phyloP scores from a whole-genome alignment of 441 rosid species.

The Rhodomyrtus psidioides region DNA sequence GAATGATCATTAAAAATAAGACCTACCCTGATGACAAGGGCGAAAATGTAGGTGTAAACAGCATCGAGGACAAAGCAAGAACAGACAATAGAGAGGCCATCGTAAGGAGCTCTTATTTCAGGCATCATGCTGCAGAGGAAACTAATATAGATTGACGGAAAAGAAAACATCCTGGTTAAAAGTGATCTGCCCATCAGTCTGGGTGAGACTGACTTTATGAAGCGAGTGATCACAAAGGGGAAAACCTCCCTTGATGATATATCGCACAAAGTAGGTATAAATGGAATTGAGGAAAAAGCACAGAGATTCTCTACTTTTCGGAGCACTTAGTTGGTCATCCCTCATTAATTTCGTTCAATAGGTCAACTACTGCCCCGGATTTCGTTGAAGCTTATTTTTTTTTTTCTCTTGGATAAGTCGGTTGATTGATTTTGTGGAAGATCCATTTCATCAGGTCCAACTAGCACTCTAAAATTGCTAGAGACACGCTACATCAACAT shows the following conservation, averaged over 20 bases:
- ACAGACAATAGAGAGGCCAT: background rate
- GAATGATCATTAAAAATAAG: background rate
- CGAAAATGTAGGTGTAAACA: background rate
- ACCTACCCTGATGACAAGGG: background rate
- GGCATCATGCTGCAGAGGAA: background rate
- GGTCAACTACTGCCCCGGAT: constrained; percentile 37
- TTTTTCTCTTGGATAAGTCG: background rate
- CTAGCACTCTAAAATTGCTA: background rate
- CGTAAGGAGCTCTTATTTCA: background rate
- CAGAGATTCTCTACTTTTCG: background rate
- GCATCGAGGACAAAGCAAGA: background rate
- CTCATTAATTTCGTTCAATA: constrained; percentile 13
- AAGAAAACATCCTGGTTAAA: background rate
- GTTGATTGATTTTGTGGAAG: background rate
- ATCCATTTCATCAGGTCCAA: background rate
- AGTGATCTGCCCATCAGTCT: too few relatives aligned
- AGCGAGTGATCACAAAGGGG: too few relatives aligned
- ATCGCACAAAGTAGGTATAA: too few relatives aligned
- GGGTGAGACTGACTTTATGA: too few relatives aligned
- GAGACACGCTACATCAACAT: too few relatives aligned
- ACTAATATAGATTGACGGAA: background rate
- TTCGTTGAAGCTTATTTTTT: background rate
- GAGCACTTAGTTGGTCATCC: background rate
- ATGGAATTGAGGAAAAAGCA: constrained; percentile 18
- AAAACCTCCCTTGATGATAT: too few relatives aligned